Percentiles rank a stretch among this genome's conserved stretches.
phyloP scores from a whole-genome alignment of 192 early-diverging fungal species.

The Coemansia erecta region DNA sequence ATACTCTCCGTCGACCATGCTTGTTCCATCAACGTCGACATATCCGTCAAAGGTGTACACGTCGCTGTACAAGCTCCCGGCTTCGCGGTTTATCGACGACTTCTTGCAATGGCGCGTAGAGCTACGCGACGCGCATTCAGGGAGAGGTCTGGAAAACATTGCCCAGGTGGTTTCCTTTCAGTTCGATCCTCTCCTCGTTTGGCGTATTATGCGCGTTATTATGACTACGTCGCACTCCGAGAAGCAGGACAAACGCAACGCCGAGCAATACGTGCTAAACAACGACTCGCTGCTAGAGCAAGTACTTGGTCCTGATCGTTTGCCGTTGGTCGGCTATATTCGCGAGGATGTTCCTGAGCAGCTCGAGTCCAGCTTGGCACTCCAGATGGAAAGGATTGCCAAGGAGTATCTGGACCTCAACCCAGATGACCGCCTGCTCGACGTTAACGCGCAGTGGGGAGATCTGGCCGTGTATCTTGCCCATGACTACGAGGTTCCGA shows the following conservation, averaged over 20 bases:
- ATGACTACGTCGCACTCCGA: constrained; percentile 28
- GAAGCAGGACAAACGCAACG: constrained; percentile 18
- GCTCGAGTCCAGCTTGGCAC: constrained; percentile 22
- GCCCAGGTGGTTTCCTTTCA: constrained; percentile 41
- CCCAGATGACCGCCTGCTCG: constrained; percentile 46
- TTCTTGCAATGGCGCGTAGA: constrained; percentile 46
- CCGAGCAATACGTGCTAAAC: constrained; percentile 28
- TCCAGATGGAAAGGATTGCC: constrained; percentile 44
- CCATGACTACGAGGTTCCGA: constrained; percentile 36
- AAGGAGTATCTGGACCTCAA: constrained; percentile 48
- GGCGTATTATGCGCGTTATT: constrained; percentile 25
- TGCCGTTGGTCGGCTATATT: constrained; percentile 48
- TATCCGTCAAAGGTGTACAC: constrained; percentile 50
- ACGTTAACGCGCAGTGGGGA: constrained; percentile 48
- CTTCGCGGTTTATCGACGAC: constrained; percentile 42
- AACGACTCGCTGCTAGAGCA: constrained; percentile 49
- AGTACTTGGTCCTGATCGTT: constrained; percentile 41
- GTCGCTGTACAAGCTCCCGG: constrained; percentile 32
- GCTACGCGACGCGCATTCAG: constrained; percentile 49
- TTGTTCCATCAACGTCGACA: constrained; percentile 52
- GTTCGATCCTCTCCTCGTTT: constrained; percentile 22
- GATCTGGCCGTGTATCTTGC: constrained; percentile 48
- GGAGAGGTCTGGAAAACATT: constrained; percentile 36
- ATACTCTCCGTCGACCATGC: constrained; percentile 29
- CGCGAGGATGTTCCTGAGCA: constrained; percentile 39